Base-by-base conservation (phyloP, 768 basidiomycete genomes). In the Strobilomyces confusus region DNA sequence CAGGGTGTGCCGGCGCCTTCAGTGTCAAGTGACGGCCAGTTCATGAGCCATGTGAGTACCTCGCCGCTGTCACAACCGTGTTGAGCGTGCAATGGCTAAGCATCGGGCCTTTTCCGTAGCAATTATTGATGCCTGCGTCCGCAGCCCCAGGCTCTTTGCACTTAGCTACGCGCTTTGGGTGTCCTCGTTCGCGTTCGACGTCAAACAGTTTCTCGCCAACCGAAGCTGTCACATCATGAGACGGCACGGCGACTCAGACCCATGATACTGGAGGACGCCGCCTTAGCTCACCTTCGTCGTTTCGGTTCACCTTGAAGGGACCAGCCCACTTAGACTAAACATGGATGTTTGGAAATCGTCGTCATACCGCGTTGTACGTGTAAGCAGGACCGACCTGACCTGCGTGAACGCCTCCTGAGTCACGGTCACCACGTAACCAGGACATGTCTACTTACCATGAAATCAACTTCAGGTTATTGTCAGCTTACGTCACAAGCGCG, bases 291-390 rank as follows among this genome's bases (percentile, higher is more conserved):
- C 32, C 36, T 30, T 34, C 11, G 34, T 23, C 23, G 12, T 29
- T 19, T 50, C 22, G 32, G 9, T 17, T 32, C 13, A 22, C 15
- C 32, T 34, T 33, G 20, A 45, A 42, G 25, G 46, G 49, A 15
- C 36, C 15, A 9, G 23, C 46, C 19, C 43, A 51, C 37, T 47
- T 48, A 43, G 43, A 44, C 49, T 44, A 41, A 54, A 49, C 52
- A 9, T 29, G 40, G 37, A 5, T 14, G 22, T 50, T 52, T 45
- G 32, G 52, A 51, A 23, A 22, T 44, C 49, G 29, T 41, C 44
- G n/a, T 47, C 22, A 20, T 14, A n/a, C 4, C 11, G 22, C 37
- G 15, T n/a, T 49, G 45, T 57, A 53, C 38, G 44, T 50, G 48
- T 50, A 26, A 43, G 23, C 7, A 33, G n/a, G 17, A 26, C 23